These are phyloP conservation scores for Forsythia viridissima DNA, from an alignment of 257 asterid genomes.

Conservation along the genomic window DNA sequence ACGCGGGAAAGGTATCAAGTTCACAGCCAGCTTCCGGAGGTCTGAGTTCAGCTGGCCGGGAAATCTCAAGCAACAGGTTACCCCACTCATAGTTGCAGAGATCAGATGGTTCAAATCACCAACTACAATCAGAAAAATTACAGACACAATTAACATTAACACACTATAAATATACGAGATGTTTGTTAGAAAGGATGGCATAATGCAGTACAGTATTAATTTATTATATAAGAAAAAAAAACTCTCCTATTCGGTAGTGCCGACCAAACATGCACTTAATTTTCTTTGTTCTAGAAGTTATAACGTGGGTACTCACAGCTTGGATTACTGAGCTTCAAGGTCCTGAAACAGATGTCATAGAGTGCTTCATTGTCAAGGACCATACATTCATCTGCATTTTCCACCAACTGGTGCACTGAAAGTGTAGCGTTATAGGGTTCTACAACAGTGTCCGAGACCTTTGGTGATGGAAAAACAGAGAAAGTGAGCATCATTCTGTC, in stretches of 20 bases:
- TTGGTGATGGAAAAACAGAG: constrained; percentile 92
- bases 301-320: constrained; percentile 60
- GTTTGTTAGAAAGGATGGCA: background rate
- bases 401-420: constrained; percentile 88
- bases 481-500: constrained; percentile 97
- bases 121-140: constrained; percentile 43
- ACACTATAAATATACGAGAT: background rate
- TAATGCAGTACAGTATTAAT: background rate
- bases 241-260: background rate
- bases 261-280: background rate
- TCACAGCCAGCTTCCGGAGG: constrained; percentile 76
- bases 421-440: constrained; percentile 91
- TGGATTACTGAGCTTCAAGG: constrained; percentile 90
- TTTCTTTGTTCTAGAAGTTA: background rate
- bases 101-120: constrained; percentile 87
- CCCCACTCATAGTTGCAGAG: constrained; percentile 93
- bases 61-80: constrained; percentile 81
- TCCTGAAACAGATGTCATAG: constrained; percentile 88
- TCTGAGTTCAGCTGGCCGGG: constrained; percentile 91
- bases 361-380: constrained; percentile 92
- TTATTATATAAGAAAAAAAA: background rate
- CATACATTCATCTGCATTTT: constrained; percentile 95
- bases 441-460: constrained; percentile 88
- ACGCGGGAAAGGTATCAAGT: constrained; percentile 85
- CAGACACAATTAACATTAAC: background rate